Conservation (phyloP, 176 grass and related monocot genomes). For the Melocanna baccifera region DNA sequence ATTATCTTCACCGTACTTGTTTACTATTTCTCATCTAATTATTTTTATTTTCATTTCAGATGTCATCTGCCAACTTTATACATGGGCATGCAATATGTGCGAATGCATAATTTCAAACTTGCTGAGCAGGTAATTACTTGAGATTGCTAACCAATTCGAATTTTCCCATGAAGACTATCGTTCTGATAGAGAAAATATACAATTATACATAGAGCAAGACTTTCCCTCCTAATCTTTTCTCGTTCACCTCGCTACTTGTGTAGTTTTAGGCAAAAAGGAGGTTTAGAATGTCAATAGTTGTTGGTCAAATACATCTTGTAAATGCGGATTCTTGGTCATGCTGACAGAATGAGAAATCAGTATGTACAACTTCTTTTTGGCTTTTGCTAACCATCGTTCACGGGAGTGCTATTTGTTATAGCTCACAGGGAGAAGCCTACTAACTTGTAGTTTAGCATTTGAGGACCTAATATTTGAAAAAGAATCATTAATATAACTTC, state of each 20-base stretch:
- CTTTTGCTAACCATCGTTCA: slow-evolving; percentile 10
- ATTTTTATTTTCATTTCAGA: slow-evolving; percentile 46
- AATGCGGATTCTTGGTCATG: background rate
- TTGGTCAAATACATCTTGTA: background rate
- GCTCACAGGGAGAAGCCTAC: background rate
- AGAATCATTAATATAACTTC: background rate
- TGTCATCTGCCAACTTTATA: slow-evolving; percentile 96
- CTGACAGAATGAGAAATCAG: background rate
- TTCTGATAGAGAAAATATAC: slow-evolving; percentile 2
- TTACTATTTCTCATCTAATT: slow-evolving; percentile 30
- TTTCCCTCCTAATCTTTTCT: background rate
- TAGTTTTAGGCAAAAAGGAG: background rate
- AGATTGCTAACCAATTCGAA: background rate
- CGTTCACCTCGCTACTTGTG: background rate
- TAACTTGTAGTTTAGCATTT: background rate
- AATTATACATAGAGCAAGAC: background rate
- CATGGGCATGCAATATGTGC: slow-evolving; percentile 91
- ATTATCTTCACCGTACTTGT: background rate
- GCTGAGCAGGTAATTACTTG: slow-evolving; percentile 79
- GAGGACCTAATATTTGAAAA: background rate
- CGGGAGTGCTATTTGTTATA: background rate
- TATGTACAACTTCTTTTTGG: slow-evolving; percentile 2
- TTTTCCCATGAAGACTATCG: background rate
- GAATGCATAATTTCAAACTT: slow-evolving; percentile 90
- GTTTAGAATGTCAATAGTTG: background rate